Evolutionary conservation across 345 rosid genomes (phyloP), one percentile per base, ranked within the genome.

Genomic region (Excoecaria cochinchinensis): DNA sequence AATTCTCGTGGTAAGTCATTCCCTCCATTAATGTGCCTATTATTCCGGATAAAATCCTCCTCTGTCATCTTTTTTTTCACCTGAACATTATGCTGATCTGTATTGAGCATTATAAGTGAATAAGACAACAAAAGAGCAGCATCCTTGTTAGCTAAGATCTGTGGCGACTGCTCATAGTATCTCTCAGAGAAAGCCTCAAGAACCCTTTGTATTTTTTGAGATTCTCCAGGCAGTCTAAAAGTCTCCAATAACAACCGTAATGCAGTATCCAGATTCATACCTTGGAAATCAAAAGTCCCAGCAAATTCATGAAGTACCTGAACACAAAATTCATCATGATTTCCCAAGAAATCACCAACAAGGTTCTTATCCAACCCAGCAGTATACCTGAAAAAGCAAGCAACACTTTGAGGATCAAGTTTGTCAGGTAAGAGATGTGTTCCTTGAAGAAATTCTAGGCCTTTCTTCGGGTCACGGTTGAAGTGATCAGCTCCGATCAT

Each of bases 401-500:
- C 99, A 50, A 95, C 99, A 82, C 99, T 95, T 85, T 95, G 97
- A 16, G 99, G 99, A 76, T 95, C 97, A 80, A 95, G 99, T 85
- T 93, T 89, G 80, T 91, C 99, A 31, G 99, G 99, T 79, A 95
- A 83, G 81, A 95, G 97, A 87, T 95, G 97, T 39, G 97, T 91
- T 82, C 97, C 99, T 86, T 95, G 99, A 51, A 95, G 99, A 84
- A 90, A 93, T 82, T 95, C 98, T 76, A 95, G 79, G 77, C 99
- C 99, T 81, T 95, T 95, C 90, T 95, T 93, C 4, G 99, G 98
- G 73, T 95, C 98, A 80, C 99, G 95, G 82, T 95, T 95, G 74
- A 95, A 95, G 82, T 95, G 99, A 89, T 95, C 98, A 76, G 98
- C 99, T 75, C 99, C 99, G 79, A 95, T 91, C 98, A 93, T 95